phyloP scores from a whole-genome alignment of 208 protist genomes.

The Leishmania major region DNA sequence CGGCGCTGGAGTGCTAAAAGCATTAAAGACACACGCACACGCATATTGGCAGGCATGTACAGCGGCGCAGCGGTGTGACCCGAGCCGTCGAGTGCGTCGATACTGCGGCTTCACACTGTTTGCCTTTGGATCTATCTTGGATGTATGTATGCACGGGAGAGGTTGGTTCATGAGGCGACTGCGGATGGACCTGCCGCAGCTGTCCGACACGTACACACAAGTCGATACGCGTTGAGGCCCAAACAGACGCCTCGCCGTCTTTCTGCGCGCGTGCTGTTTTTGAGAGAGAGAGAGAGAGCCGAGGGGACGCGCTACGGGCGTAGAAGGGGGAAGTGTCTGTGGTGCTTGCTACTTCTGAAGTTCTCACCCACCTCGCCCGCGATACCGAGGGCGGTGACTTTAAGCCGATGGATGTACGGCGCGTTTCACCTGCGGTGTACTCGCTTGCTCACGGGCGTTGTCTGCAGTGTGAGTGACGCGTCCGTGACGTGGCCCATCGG shows the following conservation, averaged over 20 bases:
- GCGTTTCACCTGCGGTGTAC: not conserved
- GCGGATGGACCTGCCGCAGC: not conserved
- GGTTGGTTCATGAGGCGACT: not conserved
- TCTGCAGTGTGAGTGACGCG: not conserved
- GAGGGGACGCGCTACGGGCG: not conserved
- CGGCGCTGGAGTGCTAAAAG: constrained; percentile 63
- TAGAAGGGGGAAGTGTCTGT: not conserved
- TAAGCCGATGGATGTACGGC: not conserved
- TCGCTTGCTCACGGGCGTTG: not conserved
- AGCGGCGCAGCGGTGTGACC: not conserved
- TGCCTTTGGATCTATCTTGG: not conserved
- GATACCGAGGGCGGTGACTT: not conserved
- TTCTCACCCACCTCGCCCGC: not conserved
- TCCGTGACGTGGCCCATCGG: not conserved
- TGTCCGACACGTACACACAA: not conserved
- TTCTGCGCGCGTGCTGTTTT: not conserved
- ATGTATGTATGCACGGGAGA: not conserved
- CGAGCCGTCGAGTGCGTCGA: not conserved
- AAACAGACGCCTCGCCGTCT: not conserved
- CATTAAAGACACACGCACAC: not conserved
- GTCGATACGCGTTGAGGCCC: not conserved
- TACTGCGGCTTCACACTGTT: not conserved
- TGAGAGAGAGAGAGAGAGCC: not conserved
- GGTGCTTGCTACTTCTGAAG: not conserved
- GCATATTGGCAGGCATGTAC: not conserved